Evolutionary conservation across 345 rosid species (phyloP).

Genomic region (Turnera subulata): DNA sequence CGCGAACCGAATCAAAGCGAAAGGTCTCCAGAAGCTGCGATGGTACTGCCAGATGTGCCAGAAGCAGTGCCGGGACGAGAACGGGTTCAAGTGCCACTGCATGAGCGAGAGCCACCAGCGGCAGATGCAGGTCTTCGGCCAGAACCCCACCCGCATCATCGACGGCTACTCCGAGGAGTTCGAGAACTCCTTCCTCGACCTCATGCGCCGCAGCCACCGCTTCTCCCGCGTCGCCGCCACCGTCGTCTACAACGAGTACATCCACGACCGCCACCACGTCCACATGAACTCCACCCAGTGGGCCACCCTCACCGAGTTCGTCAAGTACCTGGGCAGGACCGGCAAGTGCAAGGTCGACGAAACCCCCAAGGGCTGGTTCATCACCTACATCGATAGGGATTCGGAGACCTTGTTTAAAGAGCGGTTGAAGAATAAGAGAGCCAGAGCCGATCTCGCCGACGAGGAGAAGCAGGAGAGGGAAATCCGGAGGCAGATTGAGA

Average conservation of each 20-base stretch:
- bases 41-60: constrained; percentile 99
- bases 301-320: constrained; percentile 89
- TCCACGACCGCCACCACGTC: constrained; percentile 79
- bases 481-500: constrained; percentile 74
- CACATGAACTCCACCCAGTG: constrained; percentile 93
- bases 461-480: constrained; percentile 94
- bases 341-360: constrained; percentile 97
- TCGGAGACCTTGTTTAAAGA: constrained; percentile 83
- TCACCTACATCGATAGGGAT: constrained; percentile 82
- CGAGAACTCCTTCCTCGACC: constrained; percentile 63
- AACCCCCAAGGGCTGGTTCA: constrained; percentile 97
- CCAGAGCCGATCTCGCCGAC: constrained; percentile 67
- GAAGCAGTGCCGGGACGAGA: constrained; percentile 96
- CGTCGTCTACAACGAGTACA: constrained; percentile 89
- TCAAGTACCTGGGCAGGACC: constrained; percentile 66
- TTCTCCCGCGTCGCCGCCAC: constrained; percentile 92
- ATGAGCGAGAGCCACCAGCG: constrained; percentile 97
- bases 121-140: constrained; percentile 90
- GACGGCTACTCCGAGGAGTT: constrained; percentile 93
- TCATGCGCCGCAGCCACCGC: constrained; percentile 80
- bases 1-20: constrained; percentile 84
- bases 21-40: constrained; percentile 92
- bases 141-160: constrained; percentile 66
- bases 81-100: constrained; percentile 97
- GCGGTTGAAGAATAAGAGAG: constrained; percentile 76